Conservation (phyloP, 148 eudicot genomes). For the Linanthus parryae region DNA sequence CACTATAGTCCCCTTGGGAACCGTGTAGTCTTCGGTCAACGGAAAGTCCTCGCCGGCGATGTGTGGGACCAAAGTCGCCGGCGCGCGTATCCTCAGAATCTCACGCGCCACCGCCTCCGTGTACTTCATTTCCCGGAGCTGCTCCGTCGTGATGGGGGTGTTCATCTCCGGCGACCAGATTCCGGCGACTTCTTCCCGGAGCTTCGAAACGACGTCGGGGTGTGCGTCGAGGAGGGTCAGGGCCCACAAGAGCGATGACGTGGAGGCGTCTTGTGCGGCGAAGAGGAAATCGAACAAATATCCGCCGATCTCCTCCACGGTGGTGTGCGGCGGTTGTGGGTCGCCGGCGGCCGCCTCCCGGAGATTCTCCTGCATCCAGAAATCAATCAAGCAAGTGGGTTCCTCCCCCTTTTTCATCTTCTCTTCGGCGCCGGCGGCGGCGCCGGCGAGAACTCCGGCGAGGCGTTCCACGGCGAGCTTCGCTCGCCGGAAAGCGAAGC, state of each 20-base stretch:
- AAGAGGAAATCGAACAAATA: slow-evolving; percentile 75
- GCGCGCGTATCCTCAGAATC: slow-evolving; percentile 54
- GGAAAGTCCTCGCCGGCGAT: slow-evolving; percentile 57
- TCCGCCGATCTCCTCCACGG: slow-evolving; percentile 36
- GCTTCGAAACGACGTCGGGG: slow-evolving; percentile 46
- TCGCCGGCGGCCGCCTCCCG: slow-evolving; percentile 22
- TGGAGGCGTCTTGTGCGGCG: slow-evolving; percentile 87
- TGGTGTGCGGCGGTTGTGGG: slow-evolving; percentile 28
- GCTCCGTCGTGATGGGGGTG: slow-evolving; percentile 40
- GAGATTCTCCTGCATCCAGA: slow-evolving; percentile 67
- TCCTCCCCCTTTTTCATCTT: slow-evolving; percentile 35
- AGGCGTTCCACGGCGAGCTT: slow-evolving; percentile 53
- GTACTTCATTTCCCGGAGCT: slow-evolving; percentile 52
- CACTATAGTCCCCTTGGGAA: slow-evolving; percentile 75
- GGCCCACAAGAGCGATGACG: slow-evolving; percentile 81
- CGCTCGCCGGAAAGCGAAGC: slow-evolving; percentile 70
- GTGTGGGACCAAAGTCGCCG: slow-evolving; percentile 83
- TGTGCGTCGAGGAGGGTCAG: slow-evolving; percentile 60
- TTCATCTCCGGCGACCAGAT: slow-evolving; percentile 43
- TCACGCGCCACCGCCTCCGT: slow-evolving; percentile 95
- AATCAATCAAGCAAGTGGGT: slow-evolving; percentile 66
- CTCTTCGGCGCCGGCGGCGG: slow-evolving; percentile 45
- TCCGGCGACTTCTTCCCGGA: slow-evolving; percentile 38
- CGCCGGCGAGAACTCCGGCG: slow-evolving; percentile 31
- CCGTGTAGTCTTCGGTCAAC: slow-evolving; percentile 35